A percentile compares a stretch with the other conserved stretches of the same genome.
Evolutionary conservation across 352 stramenopile genomes (phyloP).

Genomic region (Hyaloperonospora brassicae): DNA sequence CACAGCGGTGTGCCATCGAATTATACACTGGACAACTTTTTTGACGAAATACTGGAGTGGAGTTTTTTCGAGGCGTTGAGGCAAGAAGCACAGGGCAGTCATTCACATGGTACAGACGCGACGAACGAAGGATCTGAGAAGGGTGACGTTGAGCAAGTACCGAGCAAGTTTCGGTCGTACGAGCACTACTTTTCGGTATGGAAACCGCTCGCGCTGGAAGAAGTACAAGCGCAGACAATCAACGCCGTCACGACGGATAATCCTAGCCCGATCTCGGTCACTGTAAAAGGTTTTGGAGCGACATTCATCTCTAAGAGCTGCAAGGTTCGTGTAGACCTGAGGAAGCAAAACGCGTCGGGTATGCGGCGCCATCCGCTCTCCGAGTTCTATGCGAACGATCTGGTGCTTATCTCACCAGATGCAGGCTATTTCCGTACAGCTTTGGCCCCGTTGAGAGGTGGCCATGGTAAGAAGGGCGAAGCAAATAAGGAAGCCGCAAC

Average conservation of each 20-base stretch:
- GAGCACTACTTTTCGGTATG: slow-evolving; percentile 86
- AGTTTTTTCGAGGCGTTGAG: slow-evolving; percentile 58
- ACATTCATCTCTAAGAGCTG: slow-evolving; percentile 57
- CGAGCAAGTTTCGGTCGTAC: slow-evolving; percentile 80
- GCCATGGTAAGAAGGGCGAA: slow-evolving; percentile 15
- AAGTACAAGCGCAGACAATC: slow-evolving; percentile 84
- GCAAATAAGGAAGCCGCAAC: slow-evolving; percentile 4
- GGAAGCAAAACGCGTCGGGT: slow-evolving; percentile 30
- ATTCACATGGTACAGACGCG: slow-evolving; percentile 24
- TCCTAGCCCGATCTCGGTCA: slow-evolving; percentile 40
- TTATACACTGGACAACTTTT: slow-evolving; percentile 76
- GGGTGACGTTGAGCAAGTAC: slow-evolving; percentile 55
- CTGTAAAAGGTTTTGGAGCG: slow-evolving; percentile 33
- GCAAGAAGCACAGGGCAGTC: slow-evolving; percentile 47
- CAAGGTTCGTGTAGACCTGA: slow-evolving; percentile 61
- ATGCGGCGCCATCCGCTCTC: slow-evolving; percentile 34
- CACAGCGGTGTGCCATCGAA: slow-evolving; percentile 24
- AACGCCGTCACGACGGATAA: slow-evolving; percentile 69
- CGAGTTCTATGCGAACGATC: slow-evolving; percentile 63
- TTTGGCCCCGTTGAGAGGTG: slow-evolving; percentile 14
- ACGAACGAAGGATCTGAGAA: slow-evolving; percentile 70
- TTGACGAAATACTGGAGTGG: slow-evolving; percentile 79
- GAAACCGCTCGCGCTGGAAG: slow-evolving; percentile 76
- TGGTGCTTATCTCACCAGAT: slow-evolving; percentile 64
- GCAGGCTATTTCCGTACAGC: slow-evolving; percentile 43